phyloP scores from a whole-genome alignment of 2,329 filamentous ascomycete genomes.

The Madurella fahalii region DNA sequence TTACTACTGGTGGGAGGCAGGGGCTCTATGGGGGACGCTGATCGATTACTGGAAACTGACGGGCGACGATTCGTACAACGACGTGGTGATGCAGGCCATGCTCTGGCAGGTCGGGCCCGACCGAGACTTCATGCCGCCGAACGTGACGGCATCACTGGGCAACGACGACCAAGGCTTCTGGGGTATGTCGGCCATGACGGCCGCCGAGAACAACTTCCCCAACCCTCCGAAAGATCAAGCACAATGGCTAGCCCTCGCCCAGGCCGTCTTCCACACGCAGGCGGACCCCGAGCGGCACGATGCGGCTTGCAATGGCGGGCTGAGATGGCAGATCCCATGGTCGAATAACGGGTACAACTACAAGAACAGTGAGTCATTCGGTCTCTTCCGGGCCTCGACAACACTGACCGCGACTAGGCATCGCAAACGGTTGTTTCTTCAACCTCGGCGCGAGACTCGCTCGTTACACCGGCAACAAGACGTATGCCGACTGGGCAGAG shows the following conservation, averaged over 20 bases:
- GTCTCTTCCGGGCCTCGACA: slow-evolving; percentile 8
- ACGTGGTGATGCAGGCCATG: slow-evolving; percentile 47
- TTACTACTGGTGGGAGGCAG: slow-evolving; percentile 66
- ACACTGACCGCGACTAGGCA: slow-evolving; percentile 52
- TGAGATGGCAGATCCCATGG: slow-evolving; percentile 74
- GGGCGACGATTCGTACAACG: slow-evolving; percentile 55
- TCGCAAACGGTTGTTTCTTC: slow-evolving; percentile 61
- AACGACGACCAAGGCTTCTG: slow-evolving; percentile 71
- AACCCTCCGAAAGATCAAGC: slow-evolving; percentile 52
- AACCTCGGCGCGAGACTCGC: slow-evolving; percentile 67
- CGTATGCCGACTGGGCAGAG: slow-evolving; percentile 60
- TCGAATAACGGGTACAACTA: slow-evolving; percentile 74
- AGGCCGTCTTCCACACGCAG: slow-evolving; percentile 65
- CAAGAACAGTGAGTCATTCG: slow-evolving; percentile 54
- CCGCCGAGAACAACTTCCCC: slow-evolving; percentile 61
- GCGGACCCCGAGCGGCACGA: slow-evolving; percentile 59
- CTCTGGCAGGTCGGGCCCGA: slow-evolving; percentile 50
- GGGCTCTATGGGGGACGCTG: slow-evolving; percentile 58
- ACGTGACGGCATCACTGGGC: slow-evolving; percentile 49
- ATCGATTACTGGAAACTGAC: slow-evolving; percentile 64
- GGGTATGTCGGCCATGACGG: slow-evolving; percentile 64
- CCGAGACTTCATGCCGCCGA: slow-evolving; percentile 53
- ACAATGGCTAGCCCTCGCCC: slow-evolving; percentile 61
- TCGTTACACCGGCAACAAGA: slow-evolving; percentile 62
- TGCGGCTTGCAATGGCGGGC: slow-evolving; percentile 60